Conservation (phyloP, 116 monocot genomes). For the Cymodocea nodosa region DNA sequence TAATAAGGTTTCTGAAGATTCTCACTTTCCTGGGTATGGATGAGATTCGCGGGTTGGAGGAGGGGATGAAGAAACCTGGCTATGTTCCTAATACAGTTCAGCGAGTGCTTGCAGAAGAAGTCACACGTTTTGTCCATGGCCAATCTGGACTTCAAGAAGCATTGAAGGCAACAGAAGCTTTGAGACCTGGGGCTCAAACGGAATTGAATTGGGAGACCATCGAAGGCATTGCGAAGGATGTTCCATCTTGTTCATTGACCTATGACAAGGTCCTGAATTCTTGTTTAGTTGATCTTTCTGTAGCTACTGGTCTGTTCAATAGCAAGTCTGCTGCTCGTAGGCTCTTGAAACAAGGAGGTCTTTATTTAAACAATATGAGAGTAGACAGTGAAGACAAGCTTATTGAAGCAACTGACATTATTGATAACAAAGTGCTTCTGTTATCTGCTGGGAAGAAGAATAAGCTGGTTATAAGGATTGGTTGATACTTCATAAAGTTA, state of each 20-base stretch:
- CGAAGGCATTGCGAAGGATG: slow-evolving; percentile 69
- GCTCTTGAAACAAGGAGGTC: slow-evolving; percentile 71
- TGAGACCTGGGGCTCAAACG: slow-evolving; percentile 71
- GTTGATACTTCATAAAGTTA: slow-evolving; percentile 12
- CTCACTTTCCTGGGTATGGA: slow-evolving; percentile 74
- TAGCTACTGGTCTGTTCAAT: slow-evolving; percentile 50
- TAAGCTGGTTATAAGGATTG: slow-evolving; percentile 83
- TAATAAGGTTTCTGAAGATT: slow-evolving; percentile 73
- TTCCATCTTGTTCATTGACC: slow-evolving; percentile 59
- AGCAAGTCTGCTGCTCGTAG: slow-evolving; percentile 83
- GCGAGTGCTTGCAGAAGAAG: slow-evolving; percentile 75
- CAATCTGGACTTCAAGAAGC: slow-evolving; percentile 71
- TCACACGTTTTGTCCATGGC: slow-evolving; percentile 82
- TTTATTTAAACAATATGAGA: slow-evolving; percentile 80
- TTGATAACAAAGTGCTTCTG: slow-evolving; percentile 71
- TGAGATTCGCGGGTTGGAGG: slow-evolving; percentile 64
- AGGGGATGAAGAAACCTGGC: slow-evolving; percentile 55
- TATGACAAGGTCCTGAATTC: slow-evolving; percentile 57
- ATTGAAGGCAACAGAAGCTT: slow-evolving; percentile 59
- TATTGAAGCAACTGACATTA: slow-evolving; percentile 48
- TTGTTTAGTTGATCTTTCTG: slow-evolving; percentile 58
- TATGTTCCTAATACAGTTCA: slow-evolving; percentile 67
- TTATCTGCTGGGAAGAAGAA: slow-evolving; percentile 97
- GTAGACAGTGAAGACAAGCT: slow-evolving; percentile 70
- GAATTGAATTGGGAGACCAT: slow-evolving; percentile 50